Conservation (phyloP, 352 stramenopile species). For the Pythium angustatum region DNA sequence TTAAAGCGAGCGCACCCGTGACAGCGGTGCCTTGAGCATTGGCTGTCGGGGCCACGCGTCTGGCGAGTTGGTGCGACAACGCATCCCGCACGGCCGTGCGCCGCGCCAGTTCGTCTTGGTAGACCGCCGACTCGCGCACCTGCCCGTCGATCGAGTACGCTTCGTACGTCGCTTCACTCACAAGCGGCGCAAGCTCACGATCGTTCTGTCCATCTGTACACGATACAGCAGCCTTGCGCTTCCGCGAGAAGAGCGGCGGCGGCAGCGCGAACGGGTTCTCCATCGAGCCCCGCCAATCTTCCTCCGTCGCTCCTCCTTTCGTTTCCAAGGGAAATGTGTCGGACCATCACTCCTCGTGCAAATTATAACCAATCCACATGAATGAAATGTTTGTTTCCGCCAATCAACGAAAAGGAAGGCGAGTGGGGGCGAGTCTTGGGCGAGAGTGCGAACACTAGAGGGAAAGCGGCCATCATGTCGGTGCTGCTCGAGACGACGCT, state of each 20-base stretch:
- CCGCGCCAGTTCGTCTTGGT: slow-evolving; percentile 12
- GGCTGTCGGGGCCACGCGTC: background rate
- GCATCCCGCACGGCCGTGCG: slow-evolving; percentile 9
- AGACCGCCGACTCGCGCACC: slow-evolving; percentile 18
- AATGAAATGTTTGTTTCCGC: slow-evolving; percentile 3
- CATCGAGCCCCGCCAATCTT: too few species aligned
- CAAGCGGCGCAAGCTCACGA: slow-evolving; percentile 26
- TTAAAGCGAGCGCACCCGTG: too few species aligned
- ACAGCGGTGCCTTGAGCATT: background rate
- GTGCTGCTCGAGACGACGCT: slow-evolving; percentile 93
- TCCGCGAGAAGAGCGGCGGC: slow-evolving; percentile 43
- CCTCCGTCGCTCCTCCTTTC: background rate
- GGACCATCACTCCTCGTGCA: slow-evolving; percentile 19
- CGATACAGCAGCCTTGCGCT: slow-evolving; percentile 32
- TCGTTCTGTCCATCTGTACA: background rate
- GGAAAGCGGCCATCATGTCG: slow-evolving; percentile 74
- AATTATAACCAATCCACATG: too few species aligned
- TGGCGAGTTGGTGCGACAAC: background rate
- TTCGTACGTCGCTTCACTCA: slow-evolving; percentile 42
- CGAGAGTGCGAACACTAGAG: too few species aligned
- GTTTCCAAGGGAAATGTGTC: background rate
- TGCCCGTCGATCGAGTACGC: slow-evolving; percentile 23
- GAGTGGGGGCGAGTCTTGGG: too few species aligned
- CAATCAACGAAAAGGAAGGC: too few species aligned
- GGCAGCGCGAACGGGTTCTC: slow-evolving; percentile 55